These are phyloP conservation scores for Fraxinus excelsior DNA, from an alignment of 257 asterid genomes.

Conservation along the genomic window DNA sequence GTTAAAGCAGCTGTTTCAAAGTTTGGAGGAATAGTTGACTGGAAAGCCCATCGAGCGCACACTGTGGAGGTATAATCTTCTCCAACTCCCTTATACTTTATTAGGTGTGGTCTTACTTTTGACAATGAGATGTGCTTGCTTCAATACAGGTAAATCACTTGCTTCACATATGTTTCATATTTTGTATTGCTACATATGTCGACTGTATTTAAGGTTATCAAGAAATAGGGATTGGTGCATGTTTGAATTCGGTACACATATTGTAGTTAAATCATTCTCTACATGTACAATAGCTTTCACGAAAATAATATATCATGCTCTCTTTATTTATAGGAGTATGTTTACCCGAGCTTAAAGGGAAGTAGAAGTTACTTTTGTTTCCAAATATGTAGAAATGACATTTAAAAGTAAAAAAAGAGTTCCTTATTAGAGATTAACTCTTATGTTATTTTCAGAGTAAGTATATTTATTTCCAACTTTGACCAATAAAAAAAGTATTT, in stretches of 20 bases:
- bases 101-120: not conserved
- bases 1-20: conserved; percentile 97
- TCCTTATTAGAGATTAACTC: too few species aligned
- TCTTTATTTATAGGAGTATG: not conserved
- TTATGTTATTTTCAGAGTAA: too few species aligned
- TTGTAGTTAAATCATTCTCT: not conserved
- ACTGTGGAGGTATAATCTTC: conserved; percentile 74
- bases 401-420: too few species aligned
- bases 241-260: not conserved
- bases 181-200: not conserved
- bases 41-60: conserved; percentile 98
- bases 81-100: conserved; percentile 3
- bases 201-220: not conserved
- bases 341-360: not conserved
- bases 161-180: not conserved
- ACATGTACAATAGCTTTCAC: not conserved
- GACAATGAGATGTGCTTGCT: not conserved
- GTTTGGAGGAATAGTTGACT: conserved; percentile 98
- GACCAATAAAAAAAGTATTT: not conserved
- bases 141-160: not conserved
- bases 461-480: not conserved
- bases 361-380: not conserved
- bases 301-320: not conserved
- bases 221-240: not conserved
- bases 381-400: not conserved